These are phyloP conservation scores for Pseudoscleropodium purum DNA, from an alignment of 225 moss, liverwort and hornwort species.

Conservation along the genomic window DNA sequence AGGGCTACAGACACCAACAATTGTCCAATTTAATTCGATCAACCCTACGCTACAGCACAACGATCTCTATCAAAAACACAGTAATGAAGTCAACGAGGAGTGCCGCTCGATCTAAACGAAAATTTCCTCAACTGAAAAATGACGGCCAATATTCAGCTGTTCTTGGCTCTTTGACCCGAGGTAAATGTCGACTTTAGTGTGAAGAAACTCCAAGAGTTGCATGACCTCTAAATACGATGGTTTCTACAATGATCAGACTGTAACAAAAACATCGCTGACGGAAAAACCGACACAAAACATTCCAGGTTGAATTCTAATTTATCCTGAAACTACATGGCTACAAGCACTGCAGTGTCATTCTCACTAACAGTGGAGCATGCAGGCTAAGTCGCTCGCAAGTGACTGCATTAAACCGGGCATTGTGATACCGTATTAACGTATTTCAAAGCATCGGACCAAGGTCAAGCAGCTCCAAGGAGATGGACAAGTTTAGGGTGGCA, in stretches of 20 bases:
- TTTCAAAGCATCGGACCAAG: neutral
- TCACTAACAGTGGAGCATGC: neutral
- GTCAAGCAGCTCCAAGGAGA: neutral
- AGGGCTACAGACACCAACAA: neutral
- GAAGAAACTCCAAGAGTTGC: neutral
- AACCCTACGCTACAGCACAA: neutral
- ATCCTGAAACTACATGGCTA: neutral
- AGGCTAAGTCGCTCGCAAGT: neutral
- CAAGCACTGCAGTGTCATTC: neutral
- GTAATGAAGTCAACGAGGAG: neutral
- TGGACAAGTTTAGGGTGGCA: neutral
- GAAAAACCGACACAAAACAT: neutral
- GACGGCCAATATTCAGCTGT: neutral
- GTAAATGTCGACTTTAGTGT: neutral
- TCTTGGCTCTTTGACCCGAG: neutral
- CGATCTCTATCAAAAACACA: neutral
- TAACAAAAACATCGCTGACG: neutral
- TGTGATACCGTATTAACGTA: neutral
- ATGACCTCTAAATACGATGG: neutral
- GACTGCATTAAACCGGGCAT: neutral
- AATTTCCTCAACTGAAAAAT: neutral
- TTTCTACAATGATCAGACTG: neutral
- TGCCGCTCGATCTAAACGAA: neutral
- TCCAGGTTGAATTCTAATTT: neutral
- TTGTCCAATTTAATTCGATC: neutral